Conservation (phyloP, 345 rosid species). For the Kandelia obovata region DNA sequence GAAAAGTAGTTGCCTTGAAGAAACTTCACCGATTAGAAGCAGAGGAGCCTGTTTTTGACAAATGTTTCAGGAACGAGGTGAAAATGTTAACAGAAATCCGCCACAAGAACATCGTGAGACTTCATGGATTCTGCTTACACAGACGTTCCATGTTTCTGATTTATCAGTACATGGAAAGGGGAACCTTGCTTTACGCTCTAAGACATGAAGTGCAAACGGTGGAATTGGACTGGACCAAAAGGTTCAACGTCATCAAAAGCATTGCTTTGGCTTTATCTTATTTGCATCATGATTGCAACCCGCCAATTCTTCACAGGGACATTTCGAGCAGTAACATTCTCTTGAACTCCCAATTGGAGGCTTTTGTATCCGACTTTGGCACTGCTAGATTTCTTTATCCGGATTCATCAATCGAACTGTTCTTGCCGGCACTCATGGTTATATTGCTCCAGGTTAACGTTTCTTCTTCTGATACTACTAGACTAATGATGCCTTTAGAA, state of each 20-base stretch:
- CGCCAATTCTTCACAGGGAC: not conserved
- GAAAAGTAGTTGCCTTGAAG: not conserved
- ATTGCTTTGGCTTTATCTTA: not conserved
- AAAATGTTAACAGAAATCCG: not conserved
- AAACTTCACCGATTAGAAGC: not conserved
- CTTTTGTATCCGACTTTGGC: not conserved
- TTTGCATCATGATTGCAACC: not conserved
- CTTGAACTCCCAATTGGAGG: not conserved
- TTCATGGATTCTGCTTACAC: not conserved
- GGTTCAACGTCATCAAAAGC: not conserved
- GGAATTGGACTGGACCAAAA: not conserved
- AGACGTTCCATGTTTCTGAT: not conserved
- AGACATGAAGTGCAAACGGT: not conserved
- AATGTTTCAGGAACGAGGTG: not conserved
- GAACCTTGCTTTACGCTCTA: not conserved
- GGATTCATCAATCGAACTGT: not conserved
- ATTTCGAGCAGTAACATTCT: not conserved
- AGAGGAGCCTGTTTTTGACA: not conserved
- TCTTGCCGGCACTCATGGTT: not conserved
- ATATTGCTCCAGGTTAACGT: not conserved
- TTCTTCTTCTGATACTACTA: too few species aligned
- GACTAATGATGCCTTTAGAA: too few species aligned
- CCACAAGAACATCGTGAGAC: not conserved
- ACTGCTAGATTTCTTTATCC: not conserved
- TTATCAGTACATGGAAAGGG: not conserved